Base-by-base conservation (phyloP, 2,329 filamentous ascomycete species). In the Colletotrichum agaves region DNA sequence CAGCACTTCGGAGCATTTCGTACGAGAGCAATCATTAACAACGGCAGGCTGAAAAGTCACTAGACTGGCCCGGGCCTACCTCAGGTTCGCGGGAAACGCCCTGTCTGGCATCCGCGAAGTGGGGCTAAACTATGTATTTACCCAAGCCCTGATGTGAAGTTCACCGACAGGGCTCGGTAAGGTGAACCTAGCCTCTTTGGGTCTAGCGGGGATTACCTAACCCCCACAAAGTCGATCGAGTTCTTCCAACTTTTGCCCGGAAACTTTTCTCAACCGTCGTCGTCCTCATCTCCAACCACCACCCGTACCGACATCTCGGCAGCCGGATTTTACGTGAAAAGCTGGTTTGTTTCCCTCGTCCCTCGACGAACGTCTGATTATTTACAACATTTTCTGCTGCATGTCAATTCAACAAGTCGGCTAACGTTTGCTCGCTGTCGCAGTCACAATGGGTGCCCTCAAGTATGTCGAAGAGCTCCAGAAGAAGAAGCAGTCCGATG, bases 401-500 rank as follows among this genome's bases (percentile, higher is more conserved):
- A 17, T 43, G 43, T 19, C 35, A 19, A 15, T 17, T 19, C 49
- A n/a, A 39, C 44, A 43, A 53, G 21, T 37, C 44, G 61, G 72
- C 74, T 76, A 70, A 75, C 70, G 19, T 56, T 57, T 69, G 27
- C 58, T 63, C 31, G 53, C 49, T 58, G 31, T 58, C 71, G 76
- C 75, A 88, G 86, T 80, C 82, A 88, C 95, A 90, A 98, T 98
- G 96, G 96, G 96, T 93, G 95, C 95, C 89, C 93, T 98, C 86
- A 99, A 99, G 89, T 99, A 97, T 89, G 93, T 99, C 87, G 97
- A 99, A 91, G 96, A 99, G 91, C 92, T 99, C 88, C 94, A 98
- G 86, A 98, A 99, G 94, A 98, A 97, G 93, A 99, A 99, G 94
- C 96, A 99, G 92, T 97, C 93, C 85, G 96, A 99, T 90, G 92